Percentiles rank a stretch among this genome's conserved stretches.
These are phyloP conservation scores for Ceratobasidium sp. DNA, from an alignment of 1,284 basidiomycete genomes.

Conservation along the genomic window DNA sequence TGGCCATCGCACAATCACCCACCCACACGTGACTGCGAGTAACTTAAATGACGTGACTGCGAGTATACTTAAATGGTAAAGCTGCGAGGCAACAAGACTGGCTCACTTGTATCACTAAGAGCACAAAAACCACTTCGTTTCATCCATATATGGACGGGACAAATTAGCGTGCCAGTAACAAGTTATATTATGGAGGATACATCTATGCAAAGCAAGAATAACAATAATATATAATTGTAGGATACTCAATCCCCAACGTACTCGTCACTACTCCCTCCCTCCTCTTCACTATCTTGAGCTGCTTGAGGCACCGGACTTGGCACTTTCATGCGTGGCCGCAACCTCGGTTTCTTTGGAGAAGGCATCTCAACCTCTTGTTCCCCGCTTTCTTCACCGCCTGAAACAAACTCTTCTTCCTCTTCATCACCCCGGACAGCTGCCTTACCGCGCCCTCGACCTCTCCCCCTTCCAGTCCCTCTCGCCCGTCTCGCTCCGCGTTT, in stretches of 20 bases:
- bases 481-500: slow-evolving; percentile 14
- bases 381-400: slow-evolving; percentile 4
- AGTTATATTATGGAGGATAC: not conserved
- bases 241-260: slow-evolving; percentile 21
- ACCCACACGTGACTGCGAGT: not conserved
- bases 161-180: not conserved
- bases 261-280: slow-evolving; percentile 27
- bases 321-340: slow-evolving; percentile 39
- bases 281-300: slow-evolving; percentile 7
- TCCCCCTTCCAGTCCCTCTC: slow-evolving; percentile 29
- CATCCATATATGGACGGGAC: no score
- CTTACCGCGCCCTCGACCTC: slow-evolving; percentile 38
- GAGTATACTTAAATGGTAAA: no score
- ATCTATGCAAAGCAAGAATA: not conserved
- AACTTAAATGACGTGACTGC: no score
- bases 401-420: slow-evolving; percentile 32
- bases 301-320: slow-evolving; percentile 34
- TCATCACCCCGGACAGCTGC: slow-evolving; percentile 28
- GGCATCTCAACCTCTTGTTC: slow-evolving; percentile 14
- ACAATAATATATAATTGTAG: not conserved
- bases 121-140: no score
- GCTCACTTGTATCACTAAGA: no score
- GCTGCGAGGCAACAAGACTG: no score
- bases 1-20: slow-evolving; percentile 10
- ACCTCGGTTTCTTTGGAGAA: slow-evolving; percentile 23